Evolutionary conservation across 805 yeast genomes (phyloP).

Genomic region (Ogataea naganishii): DNA sequence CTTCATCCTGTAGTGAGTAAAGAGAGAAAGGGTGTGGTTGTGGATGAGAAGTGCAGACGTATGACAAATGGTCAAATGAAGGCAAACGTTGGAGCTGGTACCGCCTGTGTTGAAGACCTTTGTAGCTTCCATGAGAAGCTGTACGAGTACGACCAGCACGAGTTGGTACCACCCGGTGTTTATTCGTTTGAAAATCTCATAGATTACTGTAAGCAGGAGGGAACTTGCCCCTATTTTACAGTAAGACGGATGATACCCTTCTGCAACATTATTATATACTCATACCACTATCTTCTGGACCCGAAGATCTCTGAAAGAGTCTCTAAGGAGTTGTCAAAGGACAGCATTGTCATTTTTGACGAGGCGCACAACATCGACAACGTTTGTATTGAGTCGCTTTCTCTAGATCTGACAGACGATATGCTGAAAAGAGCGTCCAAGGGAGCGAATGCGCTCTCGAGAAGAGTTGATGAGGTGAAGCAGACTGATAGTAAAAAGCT

Average conservation of each 20-base stretch:
- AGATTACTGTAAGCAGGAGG: conserved; percentile 66
- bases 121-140: conserved; percentile 91
- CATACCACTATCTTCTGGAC: conserved; percentile 91
- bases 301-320: conserved; percentile 97
- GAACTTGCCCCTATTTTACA: conserved; percentile 93
- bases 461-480: conserved; percentile 79
- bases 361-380: conserved; percentile 99
- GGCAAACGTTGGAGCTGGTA: conserved; percentile 51
- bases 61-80: conserved; percentile 88
- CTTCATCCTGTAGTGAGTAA: conserved; percentile 80
- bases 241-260: conserved; percentile 96
- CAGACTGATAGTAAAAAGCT: conserved; percentile 73
- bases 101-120: conserved; percentile 45
- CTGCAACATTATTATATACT: conserved; percentile 90
- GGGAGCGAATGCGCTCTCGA: conserved; percentile 76
- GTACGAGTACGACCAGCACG: conserved; percentile 78
- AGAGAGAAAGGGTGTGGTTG: conserved; percentile 85
- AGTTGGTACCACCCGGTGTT: conserved; percentile 86
- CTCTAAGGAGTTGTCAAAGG: conserved; percentile 83
- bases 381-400: conserved; percentile 93
- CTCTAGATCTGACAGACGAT: conserved; percentile 88
- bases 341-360: conserved; percentile 90
- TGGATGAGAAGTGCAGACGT: conserved; percentile 93
- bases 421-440: conserved; percentile 75
- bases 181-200: conserved; percentile 84